Percentiles rank a stretch among this genome's conserved stretches.
phyloP scores from a whole-genome alignment of 2,329 filamentous ascomycete genomes.

The Aspergillus sp. region DNA sequence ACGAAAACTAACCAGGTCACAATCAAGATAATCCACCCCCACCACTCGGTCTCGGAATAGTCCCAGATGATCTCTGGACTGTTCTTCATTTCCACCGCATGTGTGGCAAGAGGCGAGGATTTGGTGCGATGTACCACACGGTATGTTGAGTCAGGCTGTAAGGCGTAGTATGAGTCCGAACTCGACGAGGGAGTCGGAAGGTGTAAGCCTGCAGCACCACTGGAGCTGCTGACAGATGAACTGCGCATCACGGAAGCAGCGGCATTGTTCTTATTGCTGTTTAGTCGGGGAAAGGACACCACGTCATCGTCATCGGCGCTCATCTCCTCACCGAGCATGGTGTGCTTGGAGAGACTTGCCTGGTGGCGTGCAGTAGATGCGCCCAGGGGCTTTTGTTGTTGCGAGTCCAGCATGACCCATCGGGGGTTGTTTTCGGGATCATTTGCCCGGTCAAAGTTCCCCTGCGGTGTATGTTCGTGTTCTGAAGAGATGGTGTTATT shows the following conservation, averaged over 20 bases:
- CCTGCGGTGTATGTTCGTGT: background rate
- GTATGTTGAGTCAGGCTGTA: constrained; percentile 32
- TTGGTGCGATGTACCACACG: constrained; percentile 28
- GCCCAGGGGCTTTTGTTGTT: constrained; percentile 13
- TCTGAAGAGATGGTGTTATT: too few species aligned
- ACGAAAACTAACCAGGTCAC: constrained; percentile 96
- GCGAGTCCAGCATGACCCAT: constrained; percentile 2
- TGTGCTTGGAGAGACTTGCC: constrained; percentile 47
- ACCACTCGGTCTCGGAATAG: constrained; percentile 93
- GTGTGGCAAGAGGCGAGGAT: constrained; percentile 33
- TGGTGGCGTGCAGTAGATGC: constrained; percentile 23
- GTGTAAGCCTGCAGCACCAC: constrained; percentile 12
- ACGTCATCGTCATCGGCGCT: constrained; percentile 82
- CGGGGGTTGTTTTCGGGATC: background rate
- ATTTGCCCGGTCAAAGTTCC: constrained; percentile 8
- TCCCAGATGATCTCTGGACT: constrained; percentile 60
- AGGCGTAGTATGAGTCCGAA: constrained; percentile 60
- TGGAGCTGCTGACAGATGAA: constrained; percentile 1
- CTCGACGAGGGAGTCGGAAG: constrained; percentile 48
- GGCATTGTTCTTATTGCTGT: constrained; percentile 19
- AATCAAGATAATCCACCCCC: constrained; percentile 90
- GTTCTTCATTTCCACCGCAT: constrained; percentile 23
- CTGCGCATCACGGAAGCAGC: background rate
- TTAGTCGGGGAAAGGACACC: constrained; percentile 57
- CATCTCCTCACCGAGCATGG: constrained; percentile 59